Base-by-base conservation (phyloP, 2,329 filamentous ascomycete species). In the Chaetomiaceae sp. region DNA sequence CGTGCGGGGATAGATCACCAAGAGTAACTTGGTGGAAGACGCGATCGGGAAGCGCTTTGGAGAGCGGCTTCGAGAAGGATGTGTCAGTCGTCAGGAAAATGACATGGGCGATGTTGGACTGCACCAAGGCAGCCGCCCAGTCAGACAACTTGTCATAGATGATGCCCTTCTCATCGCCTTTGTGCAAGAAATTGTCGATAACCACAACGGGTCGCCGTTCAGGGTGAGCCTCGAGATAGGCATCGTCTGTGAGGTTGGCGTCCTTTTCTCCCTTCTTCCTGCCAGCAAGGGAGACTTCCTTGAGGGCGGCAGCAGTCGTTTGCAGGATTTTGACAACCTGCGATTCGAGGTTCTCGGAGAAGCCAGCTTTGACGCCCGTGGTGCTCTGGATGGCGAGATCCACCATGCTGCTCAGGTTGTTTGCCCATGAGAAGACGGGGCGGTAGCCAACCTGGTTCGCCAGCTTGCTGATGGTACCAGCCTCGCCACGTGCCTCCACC, bases 381-480 rank as follows among this genome's bases (percentile, higher is more conserved):
- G 93, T 93, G 60, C 91, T 88, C 66, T 96, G 92, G 1, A 93
- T 89, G 19, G 92, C 93, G 33, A 97, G 79, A 61, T 97, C 93
- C 57, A 96, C 76, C 70, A 96, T 81, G 65, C 90, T 95, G 69
- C 88, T 95, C 58, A 97, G 82, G 63, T 84, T 96, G 68, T 97
- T 96, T 70, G 95, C 87, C 88, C 91, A 97, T 0, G 89, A 95
- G 66, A 99, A 99, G 0, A 99, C 83, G 0, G 93, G 93, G 8
- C 87, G 78, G 65, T 96, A 97, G 8, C 93, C 92, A 43, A 97
- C 91, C 57, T 91, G 82, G 1, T 75, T 72, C 1, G 92, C 93
- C 5, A 93, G 83, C 35, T 86, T 83, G 54, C 82, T 82, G 61
- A 99, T 96, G 0, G 88, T 96, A 3, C 84, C 82, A 7, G 85